Evolutionary conservation across 2,329 filamentous ascomycete species (phyloP).

Genomic region (Neopestalotiopsis clavispora): DNA sequence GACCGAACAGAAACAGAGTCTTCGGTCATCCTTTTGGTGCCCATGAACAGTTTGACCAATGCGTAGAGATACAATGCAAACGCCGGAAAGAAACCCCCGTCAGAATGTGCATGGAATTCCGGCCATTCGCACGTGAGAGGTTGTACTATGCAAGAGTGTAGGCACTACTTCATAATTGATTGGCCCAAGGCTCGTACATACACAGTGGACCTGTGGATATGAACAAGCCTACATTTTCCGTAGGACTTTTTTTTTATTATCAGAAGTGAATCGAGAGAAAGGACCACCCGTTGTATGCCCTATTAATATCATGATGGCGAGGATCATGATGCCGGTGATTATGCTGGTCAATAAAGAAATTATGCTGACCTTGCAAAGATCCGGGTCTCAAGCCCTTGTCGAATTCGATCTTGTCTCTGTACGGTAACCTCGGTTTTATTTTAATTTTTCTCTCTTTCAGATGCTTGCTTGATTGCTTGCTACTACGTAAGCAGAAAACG

Average conservation of each 20-base stretch:
- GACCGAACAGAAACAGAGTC: neutral
- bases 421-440: neutral
- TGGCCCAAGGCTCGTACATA: neutral
- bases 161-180: no score
- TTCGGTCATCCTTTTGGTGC: neutral
- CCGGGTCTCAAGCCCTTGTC: neutral
- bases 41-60: neutral
- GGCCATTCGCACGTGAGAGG: no score
- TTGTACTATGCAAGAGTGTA: no score
- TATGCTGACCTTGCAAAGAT: neutral
- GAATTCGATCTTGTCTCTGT: neutral
- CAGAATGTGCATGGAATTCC: no score
- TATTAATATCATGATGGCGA: neutral
- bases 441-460: neutral
- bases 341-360: neutral
- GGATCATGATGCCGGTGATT: neutral
- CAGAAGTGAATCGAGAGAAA: neutral
- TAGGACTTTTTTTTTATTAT: neutral
- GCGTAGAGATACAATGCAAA: no score
- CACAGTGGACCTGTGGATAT: neutral
- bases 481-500: neutral
- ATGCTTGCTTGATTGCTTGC: neutral
- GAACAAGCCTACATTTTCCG: neutral
- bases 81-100: no score
- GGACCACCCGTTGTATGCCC: neutral